phyloP scores from a whole-genome alignment of 495 filamentous ascomycete genomes.

The Hypoxylon cercidicola region DNA sequence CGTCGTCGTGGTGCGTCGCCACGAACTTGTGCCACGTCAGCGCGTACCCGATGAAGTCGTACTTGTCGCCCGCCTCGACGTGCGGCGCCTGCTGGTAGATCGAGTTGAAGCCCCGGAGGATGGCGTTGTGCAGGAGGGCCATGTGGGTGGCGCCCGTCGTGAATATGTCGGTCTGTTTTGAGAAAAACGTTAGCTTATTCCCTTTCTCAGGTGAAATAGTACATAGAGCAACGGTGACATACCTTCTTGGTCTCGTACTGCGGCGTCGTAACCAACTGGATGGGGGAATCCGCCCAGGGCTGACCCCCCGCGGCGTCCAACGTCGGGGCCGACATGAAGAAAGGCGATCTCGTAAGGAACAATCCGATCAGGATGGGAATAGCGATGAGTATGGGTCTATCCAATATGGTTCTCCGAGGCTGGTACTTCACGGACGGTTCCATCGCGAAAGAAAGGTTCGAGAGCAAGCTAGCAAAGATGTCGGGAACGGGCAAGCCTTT shows the following conservation, averaged over 20 bases:
- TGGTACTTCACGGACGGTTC: conserved; percentile 14
- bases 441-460: conserved; percentile 22
- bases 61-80: conserved; percentile 53
- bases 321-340: conserved; percentile 52
- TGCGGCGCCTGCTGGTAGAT: conserved; percentile 64
- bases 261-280: conserved; percentile 59
- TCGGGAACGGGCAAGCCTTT: conserved; percentile 7
- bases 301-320: conserved; percentile 41
- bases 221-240: not conserved
- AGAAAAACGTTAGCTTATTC: conserved; percentile 2
- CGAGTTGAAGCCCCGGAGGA: conserved; percentile 68
- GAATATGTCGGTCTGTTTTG: conserved; percentile 58
- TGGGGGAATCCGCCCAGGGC: conserved; percentile 61
- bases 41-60: conserved; percentile 62
- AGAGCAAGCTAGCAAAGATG: not conserved
- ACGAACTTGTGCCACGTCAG: conserved; percentile 64
- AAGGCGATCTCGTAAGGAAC: conserved; percentile 54
- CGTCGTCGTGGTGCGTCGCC: conserved; percentile 64
- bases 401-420: conserved; percentile 37
- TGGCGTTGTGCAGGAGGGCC: conserved; percentile 68
- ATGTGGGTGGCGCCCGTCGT: conserved; percentile 66
- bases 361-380: conserved; percentile 50
- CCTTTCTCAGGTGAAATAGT: too few relatives aligned
- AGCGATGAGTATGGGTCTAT: conserved; percentile 46
- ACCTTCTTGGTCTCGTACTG: conserved; percentile 58